A percentile compares a stretch with the other conserved stretches of the same genome.
These are phyloP conservation scores for Periconia sp. DNA, from an alignment of 2,329 filamentous ascomycete genomes.

Conservation along the genomic window DNA sequence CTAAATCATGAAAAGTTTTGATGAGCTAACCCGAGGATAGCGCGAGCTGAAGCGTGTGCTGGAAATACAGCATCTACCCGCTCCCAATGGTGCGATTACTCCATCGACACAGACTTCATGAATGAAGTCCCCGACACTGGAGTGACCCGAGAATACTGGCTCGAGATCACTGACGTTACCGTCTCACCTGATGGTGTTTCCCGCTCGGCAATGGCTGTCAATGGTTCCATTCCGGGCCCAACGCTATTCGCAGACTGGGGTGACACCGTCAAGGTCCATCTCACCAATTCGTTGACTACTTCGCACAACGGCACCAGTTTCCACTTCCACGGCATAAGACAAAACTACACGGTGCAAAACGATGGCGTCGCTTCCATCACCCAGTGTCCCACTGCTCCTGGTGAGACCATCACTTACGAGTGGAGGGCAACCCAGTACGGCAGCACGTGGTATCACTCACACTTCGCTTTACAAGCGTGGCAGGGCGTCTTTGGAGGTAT, in stretches of 20 bases:
- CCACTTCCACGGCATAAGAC: constrained; percentile 37
- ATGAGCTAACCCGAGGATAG: background rate
- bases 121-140: constrained; percentile 54
- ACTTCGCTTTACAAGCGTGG: constrained; percentile 46
- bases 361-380: constrained; percentile 38
- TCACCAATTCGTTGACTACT: constrained; percentile 31
- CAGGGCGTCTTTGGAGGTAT: constrained; percentile 46
- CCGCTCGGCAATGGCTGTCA: constrained; percentile 40
- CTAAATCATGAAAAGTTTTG: background rate
- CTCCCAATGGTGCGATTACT: constrained; percentile 51
- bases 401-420: constrained; percentile 28
- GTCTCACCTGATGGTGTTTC: constrained; percentile 58
- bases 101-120: constrained; percentile 57
- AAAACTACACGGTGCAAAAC: constrained; percentile 32
- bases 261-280: constrained; percentile 41
- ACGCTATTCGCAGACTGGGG: constrained; percentile 47
- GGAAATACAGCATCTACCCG: constrained; percentile 35
- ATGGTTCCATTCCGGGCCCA: constrained; percentile 49
- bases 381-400: constrained; percentile 32
- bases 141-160: constrained; percentile 54
- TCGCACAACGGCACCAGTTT: constrained; percentile 35
- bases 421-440: constrained; percentile 47
- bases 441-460: constrained; percentile 46
- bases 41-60: constrained; percentile 24
- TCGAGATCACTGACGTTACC: constrained; percentile 47